These are phyloP conservation scores for Fusarium palustre DNA, from an alignment of 2,329 filamentous ascomycete genomes.

Conservation along the genomic window DNA sequence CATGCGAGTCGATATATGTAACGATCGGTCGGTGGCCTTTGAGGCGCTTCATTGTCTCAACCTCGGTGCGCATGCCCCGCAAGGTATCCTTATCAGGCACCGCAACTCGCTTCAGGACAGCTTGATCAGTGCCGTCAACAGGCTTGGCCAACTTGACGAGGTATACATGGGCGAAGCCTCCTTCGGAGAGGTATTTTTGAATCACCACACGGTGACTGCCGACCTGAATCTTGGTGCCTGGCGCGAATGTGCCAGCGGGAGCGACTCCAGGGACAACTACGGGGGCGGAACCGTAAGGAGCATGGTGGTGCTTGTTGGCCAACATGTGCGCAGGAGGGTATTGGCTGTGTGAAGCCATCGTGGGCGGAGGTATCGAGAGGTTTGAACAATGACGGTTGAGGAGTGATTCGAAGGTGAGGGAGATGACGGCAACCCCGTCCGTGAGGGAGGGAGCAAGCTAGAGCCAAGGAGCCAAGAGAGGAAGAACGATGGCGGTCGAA, in stretches of 20 bases:
- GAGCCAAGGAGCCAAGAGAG: slow-evolving; percentile 32
- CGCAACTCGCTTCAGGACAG: slow-evolving; percentile 93
- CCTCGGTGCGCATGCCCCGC: slow-evolving; percentile 96
- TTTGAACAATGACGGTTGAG: slow-evolving; percentile 16
- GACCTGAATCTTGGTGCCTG: slow-evolving; percentile 96
- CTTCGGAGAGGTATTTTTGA: slow-evolving; percentile 97
- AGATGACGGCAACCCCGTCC: slow-evolving; percentile 38
- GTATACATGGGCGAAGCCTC: slow-evolving; percentile 98
- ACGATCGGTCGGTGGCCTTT: slow-evolving; percentile 97
- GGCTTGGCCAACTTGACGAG: slow-evolving; percentile 86
- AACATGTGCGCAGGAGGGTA: slow-evolving; percentile 48
- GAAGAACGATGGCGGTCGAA: slow-evolving; percentile 33
- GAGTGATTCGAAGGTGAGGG: slow-evolving; percentile 24
- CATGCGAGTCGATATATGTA: slow-evolving; percentile 98
- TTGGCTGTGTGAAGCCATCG: slow-evolving; percentile 55
- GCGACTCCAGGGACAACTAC: slow-evolving; percentile 57
- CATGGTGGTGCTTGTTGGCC: slow-evolving; percentile 55
- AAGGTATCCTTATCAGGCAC: slow-evolving; percentile 96
- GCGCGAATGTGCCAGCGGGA: slow-evolving; percentile 87
- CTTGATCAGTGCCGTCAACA: slow-evolving; percentile 81
- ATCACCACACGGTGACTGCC: slow-evolving; percentile 93
- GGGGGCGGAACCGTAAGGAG: slow-evolving; percentile 59
- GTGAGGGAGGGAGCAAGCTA: slow-evolving; percentile 18
- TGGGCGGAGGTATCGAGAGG: slow-evolving; percentile 6
- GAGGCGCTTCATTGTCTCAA: slow-evolving; percentile 99